These are phyloP conservation scores for Scheffersomyces stipitis DNA, from an alignment of 805 yeast genomes.

Conservation along the genomic window DNA sequence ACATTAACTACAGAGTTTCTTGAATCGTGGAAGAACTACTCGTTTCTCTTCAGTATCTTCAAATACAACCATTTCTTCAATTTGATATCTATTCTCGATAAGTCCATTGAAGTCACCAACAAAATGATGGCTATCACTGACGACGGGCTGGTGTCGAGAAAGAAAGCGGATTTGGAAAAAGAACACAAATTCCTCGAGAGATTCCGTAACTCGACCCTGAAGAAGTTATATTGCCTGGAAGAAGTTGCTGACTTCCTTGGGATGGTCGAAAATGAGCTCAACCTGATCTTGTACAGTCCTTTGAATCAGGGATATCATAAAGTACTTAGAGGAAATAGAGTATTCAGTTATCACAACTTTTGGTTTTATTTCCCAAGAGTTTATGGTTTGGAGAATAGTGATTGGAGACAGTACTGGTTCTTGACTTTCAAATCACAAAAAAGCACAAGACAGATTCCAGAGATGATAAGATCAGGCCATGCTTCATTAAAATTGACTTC, in stretches of 20 bases:
- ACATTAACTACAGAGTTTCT: neutral
- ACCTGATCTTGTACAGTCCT: neutral
- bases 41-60: constrained; percentile 18
- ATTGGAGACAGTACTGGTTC: constrained; percentile 26
- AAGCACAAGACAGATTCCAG: neutral
- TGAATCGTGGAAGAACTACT: constrained; percentile 13
- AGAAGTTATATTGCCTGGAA: neutral
- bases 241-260: neutral
- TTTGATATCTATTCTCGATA: constrained; percentile 11
- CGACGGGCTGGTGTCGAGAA: neutral
- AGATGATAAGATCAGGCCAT: neutral
- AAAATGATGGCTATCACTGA: constrained; percentile 10
- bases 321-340: neutral
- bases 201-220: neutral
- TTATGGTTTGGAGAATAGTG: constrained; percentile 10
- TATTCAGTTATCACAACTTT: neutral
- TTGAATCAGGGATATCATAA: neutral
- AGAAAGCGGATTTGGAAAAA: neutral
- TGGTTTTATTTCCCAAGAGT: constrained; percentile 2
- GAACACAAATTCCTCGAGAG: constrained; percentile 1
- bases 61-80: constrained; percentile 17
- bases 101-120: constrained; percentile 14
- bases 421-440: constrained; percentile 4
- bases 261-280: neutral
- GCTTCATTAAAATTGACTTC: neutral